phyloP scores from a whole-genome alignment of 768 basidiomycete genomes.

The Filobasidium wieringae region DNA sequence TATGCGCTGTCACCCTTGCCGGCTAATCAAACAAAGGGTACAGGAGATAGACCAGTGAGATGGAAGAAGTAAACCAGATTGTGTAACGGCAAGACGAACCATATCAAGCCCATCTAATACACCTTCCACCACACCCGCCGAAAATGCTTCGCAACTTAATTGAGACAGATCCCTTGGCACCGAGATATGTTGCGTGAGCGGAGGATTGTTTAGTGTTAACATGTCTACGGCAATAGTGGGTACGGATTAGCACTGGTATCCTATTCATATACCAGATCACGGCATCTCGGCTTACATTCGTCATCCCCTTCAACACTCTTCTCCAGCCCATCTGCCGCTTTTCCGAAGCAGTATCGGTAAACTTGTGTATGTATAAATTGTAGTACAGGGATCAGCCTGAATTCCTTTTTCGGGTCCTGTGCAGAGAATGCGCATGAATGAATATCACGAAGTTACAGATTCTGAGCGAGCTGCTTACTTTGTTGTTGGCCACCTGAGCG shows the following conservation, averaged over 20 bases:
- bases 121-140: constrained; percentile 94
- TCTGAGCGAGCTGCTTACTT: constrained; percentile 19
- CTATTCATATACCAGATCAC: background rate
- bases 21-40: constrained; percentile 56
- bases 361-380: constrained; percentile 92
- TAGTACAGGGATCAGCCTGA: constrained; percentile 75
- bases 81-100: constrained; percentile 59
- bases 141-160: constrained; percentile 91
- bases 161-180: constrained; percentile 89
- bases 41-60: background rate
- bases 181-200: constrained; percentile 79
- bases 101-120: constrained; percentile 63
- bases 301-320: constrained; percentile 92
- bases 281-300: constrained; percentile 56
- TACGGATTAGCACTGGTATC: background rate
- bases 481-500: constrained; percentile 28
- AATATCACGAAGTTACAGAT: background rate
- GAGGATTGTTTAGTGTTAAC: constrained; percentile 94
- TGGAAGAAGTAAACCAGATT: constrained; percentile 53
- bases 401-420: constrained; percentile 86
- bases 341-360: constrained; percentile 87
- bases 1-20: constrained; percentile 89
- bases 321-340: constrained; percentile 86
- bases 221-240: constrained; percentile 65
- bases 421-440: background rate